Conservation (phyloP, 305 asterid species). For the Coffea humblotiana region DNA sequence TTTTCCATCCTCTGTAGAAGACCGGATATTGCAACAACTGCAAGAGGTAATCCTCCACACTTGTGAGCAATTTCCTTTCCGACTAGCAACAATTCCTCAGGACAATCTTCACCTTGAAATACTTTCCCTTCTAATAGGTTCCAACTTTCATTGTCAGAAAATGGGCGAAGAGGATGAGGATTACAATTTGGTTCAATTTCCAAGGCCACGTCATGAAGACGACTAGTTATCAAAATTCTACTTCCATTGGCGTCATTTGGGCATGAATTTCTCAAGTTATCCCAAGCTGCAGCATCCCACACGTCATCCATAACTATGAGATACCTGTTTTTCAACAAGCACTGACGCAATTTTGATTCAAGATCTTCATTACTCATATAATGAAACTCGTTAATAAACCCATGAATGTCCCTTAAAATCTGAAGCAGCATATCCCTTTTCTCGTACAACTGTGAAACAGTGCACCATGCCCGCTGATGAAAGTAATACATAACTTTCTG, state of each 20-base stretch:
- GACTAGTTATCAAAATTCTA: slow-evolving; percentile 27
- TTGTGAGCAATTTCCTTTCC: slow-evolving; percentile 26
- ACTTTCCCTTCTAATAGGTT: slow-evolving; percentile 13
- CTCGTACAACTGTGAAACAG: background rate
- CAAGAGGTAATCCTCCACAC: slow-evolving; percentile 32
- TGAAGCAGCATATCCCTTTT: background rate
- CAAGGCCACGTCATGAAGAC: slow-evolving; percentile 14
- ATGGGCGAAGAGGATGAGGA: background rate
- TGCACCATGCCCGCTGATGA: background rate
- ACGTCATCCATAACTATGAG: slow-evolving; percentile 28
- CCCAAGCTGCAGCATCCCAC: slow-evolving; percentile 30
- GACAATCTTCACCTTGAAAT: slow-evolving; percentile 9
- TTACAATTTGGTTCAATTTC: background rate
- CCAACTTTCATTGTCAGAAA: slow-evolving; percentile 21
- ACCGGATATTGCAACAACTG: slow-evolving; percentile 27
- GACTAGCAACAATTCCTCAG: slow-evolving; percentile 11
- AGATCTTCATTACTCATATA: slow-evolving; percentile 1
- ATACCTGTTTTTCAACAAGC: slow-evolving; percentile 4
- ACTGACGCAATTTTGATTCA: slow-evolving; percentile 3
- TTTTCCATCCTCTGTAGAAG: slow-evolving; percentile 19
- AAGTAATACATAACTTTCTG: background rate
- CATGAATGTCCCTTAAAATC: background rate
- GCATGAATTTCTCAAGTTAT: slow-evolving; percentile 4
- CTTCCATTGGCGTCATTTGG: slow-evolving; percentile 16
- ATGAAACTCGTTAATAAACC: background rate